phyloP scores from a whole-genome alignment of 179 eudicot species.

The Heliamphora pulchella region DNA sequence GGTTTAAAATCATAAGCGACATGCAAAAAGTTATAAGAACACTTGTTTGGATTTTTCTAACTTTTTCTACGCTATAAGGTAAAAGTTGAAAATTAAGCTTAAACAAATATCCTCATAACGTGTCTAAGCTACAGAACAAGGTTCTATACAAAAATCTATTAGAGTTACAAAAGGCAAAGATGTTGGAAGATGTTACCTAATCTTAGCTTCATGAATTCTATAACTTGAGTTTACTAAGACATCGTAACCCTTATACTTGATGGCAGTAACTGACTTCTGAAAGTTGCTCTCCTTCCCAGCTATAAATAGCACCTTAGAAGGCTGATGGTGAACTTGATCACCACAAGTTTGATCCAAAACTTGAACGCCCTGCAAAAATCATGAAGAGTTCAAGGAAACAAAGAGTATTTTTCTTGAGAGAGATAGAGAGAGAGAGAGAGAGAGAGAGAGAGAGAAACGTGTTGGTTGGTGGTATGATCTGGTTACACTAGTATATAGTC shows the following conservation, averaged over 20 bases:
- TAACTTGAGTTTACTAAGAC: background rate
- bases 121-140: background rate
- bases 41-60: too few relatives aligned
- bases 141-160: background rate
- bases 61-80: too few relatives aligned
- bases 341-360: conserved; percentile 13
- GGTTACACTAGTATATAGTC: too few relatives aligned
- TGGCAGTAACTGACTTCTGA: background rate
- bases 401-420: background rate
- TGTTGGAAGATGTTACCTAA: conserved; percentile 4
- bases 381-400: background rate
- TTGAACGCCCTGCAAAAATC: conserved; percentile 15
- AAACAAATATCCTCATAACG: too few relatives aligned
- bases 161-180: background rate
- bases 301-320: conserved; percentile 14
- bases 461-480: background rate
- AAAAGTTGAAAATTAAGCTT: too few relatives aligned
- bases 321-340: conserved; percentile 1
- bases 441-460: background rate
- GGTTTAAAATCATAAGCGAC: too few relatives aligned
- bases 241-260: conserved; percentile 16
- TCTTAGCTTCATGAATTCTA: conserved; percentile 5
- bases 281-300: conserved; percentile 5
- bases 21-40: too few relatives aligned
- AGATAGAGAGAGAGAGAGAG: too few relatives aligned